These are phyloP conservation scores for Sclerotinia minor DNA, from an alignment of 2,329 filamentous ascomycete genomes.

Conservation along the genomic window DNA sequence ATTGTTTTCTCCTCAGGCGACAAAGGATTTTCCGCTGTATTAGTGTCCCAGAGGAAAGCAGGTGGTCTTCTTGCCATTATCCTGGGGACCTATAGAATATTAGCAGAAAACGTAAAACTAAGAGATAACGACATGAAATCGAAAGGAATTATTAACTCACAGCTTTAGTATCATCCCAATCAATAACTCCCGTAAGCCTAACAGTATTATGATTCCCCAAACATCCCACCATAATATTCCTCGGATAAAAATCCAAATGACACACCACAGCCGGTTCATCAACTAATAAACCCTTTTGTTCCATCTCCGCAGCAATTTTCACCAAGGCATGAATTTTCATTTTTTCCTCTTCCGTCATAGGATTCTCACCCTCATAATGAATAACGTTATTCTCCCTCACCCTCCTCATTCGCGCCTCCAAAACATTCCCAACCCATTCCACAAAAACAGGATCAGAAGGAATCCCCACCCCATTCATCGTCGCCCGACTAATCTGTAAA, in stretches of 20 bases:
- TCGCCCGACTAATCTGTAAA: neutral
- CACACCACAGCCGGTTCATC: neutral
- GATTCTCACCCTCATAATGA: too few relatives aligned
- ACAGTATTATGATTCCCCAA: too few relatives aligned
- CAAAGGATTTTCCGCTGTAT: neutral
- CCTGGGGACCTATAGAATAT: neutral
- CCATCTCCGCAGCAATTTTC: neutral
- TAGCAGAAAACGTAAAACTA: too few relatives aligned
- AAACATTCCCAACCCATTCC: neutral
- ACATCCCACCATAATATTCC: neutral
- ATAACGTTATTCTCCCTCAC: neutral
- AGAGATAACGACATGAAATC: too few relatives aligned
- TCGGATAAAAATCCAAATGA: slow-evolving; percentile 4
- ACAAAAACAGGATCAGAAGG: neutral
- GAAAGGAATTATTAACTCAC: neutral
- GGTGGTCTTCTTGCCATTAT: neutral
- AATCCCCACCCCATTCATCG: neutral
- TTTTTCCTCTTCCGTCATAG: neutral
- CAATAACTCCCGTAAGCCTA: neutral
- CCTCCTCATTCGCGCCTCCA: neutral
- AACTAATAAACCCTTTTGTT: neutral
- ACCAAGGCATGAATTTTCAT: neutral
- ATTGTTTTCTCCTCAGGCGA: rapidly evolving
- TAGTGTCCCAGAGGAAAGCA: neutral
- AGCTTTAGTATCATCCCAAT: neutral